These are phyloP conservation scores for Colletotrichum higginsianum DNA, from an alignment of 2,329 filamentous ascomycete genomes.

Conservation along the genomic window DNA sequence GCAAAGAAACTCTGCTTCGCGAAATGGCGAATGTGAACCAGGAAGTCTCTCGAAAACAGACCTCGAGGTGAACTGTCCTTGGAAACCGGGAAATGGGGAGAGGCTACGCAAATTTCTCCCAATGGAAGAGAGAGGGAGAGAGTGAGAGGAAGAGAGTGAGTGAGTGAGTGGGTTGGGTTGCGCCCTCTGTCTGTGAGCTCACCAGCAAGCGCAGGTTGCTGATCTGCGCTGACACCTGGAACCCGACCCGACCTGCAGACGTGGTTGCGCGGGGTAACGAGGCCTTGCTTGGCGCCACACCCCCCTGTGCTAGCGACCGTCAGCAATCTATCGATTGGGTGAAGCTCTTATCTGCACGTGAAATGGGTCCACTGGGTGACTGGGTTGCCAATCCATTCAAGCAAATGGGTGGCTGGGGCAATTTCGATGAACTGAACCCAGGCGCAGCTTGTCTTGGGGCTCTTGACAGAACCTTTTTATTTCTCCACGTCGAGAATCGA, in stretches of 20 bases:
- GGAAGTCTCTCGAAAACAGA: constrained; percentile 20
- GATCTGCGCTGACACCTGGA: constrained; percentile 28
- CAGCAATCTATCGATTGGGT: constrained; percentile 37
- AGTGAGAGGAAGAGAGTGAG: constrained; percentile 1
- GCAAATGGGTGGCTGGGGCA: constrained; percentile 16
- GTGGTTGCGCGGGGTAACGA: constrained; percentile 44
- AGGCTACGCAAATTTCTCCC: too few relatives aligned
- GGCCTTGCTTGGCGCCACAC: constrained; percentile 32
- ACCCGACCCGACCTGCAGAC: constrained; percentile 17
- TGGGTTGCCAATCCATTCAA: constrained; percentile 5
- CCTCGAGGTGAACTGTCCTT: constrained; percentile 23
- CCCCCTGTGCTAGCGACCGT: constrained; percentile 18
- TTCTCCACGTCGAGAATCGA: not conserved
- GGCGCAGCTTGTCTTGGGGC: not conserved
- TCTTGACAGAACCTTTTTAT: not conserved
- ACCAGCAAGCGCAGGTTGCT: constrained; percentile 20
- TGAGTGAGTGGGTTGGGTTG: constrained; percentile 14
- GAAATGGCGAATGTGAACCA: constrained; percentile 12
- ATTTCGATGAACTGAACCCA: constrained; percentile 14
- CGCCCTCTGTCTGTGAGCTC: constrained; percentile 33
- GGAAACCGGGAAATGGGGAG: not conserved
- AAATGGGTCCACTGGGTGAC: not conserved
- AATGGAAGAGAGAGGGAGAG: not conserved
- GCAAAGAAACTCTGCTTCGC: constrained; percentile 20
- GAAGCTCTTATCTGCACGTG: constrained; percentile 41